Evolutionary conservation across 164 flowering plant species (phyloP).

Genomic region (Sextonia rubra): DNA sequence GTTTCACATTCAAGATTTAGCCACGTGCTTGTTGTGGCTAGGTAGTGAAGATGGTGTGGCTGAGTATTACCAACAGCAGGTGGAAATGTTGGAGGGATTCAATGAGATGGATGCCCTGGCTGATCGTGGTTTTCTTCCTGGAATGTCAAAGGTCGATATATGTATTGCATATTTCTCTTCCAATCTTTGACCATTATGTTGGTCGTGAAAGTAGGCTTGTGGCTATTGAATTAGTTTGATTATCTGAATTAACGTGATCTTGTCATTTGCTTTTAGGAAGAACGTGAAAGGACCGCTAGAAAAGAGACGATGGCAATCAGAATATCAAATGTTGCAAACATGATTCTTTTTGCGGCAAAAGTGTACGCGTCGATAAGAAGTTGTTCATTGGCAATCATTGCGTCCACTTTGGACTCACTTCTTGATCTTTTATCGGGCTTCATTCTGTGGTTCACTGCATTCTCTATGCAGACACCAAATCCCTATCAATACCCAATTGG

Average conservation of each 20-base stretch:
- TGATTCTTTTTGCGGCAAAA: constrained; percentile 86
- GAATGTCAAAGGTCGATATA: constrained; percentile 81
- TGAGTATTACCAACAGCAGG: constrained; percentile 93
- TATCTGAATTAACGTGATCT: background rate
- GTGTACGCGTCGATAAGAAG: constrained; percentile 79
- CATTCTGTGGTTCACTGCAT: constrained; percentile 91
- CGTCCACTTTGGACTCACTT: constrained; percentile 89
- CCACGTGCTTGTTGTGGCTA: constrained; percentile 11
- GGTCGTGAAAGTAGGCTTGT: background rate
- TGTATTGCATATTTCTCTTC: background rate
- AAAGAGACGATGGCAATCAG: constrained; percentile 81
- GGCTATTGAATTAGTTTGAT: constrained; percentile 4
- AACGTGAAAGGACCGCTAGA: constrained; percentile 67
- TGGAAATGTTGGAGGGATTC: constrained; percentile 85
- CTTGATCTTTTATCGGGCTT: constrained; percentile 93
- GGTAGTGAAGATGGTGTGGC: constrained; percentile 80
- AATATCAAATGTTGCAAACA: constrained; percentile 81
- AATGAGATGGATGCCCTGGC: constrained; percentile 83
- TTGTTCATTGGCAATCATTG: constrained; percentile 85
- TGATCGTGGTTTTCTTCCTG: constrained; percentile 77
- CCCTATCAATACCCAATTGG: constrained; percentile 96
- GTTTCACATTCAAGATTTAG: background rate
- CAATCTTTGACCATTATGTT: background rate
- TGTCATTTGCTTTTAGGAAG: constrained; percentile 56
- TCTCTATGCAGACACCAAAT: constrained; percentile 86